These are phyloP conservation scores for Sedum album DNA, from an alignment of 164 flowering plant genomes.

Conservation along the genomic window DNA sequence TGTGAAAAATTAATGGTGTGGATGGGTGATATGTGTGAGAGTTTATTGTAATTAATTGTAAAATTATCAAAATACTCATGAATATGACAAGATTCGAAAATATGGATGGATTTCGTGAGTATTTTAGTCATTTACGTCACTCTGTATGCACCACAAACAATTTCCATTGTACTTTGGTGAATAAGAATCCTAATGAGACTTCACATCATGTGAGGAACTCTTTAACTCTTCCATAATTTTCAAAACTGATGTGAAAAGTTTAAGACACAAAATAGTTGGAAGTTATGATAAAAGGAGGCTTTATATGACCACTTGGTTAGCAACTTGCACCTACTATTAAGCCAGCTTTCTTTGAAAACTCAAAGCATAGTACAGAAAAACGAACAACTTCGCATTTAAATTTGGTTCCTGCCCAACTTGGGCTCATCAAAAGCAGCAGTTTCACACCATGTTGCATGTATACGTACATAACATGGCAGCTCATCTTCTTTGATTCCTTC, in stretches of 20 bases:
- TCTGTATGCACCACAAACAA: too few species aligned
- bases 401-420: slow-evolving; percentile 5
- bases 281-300: slow-evolving; percentile 3
- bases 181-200: not conserved
- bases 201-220: not conserved
- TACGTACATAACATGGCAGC: slow-evolving; percentile 1
- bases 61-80: too few species aligned
- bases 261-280: not conserved
- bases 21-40: too few species aligned
- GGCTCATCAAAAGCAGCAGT: slow-evolving; percentile 6
- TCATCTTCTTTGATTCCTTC: slow-evolving; percentile 1
- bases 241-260: not conserved
- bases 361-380: not conserved
- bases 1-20: too few species aligned
- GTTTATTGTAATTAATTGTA: too few species aligned
- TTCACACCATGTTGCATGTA: not conserved
- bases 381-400: not conserved
- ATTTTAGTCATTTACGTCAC: too few species aligned
- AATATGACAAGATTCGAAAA: too few species aligned
- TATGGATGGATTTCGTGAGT: too few species aligned
- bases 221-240: not conserved
- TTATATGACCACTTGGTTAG: not conserved
- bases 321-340: not conserved
- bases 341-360: not conserved
- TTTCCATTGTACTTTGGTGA: too few species aligned